phyloP scores from a whole-genome alignment of 441 rosid genomes.

The Viola pubescens region DNA sequence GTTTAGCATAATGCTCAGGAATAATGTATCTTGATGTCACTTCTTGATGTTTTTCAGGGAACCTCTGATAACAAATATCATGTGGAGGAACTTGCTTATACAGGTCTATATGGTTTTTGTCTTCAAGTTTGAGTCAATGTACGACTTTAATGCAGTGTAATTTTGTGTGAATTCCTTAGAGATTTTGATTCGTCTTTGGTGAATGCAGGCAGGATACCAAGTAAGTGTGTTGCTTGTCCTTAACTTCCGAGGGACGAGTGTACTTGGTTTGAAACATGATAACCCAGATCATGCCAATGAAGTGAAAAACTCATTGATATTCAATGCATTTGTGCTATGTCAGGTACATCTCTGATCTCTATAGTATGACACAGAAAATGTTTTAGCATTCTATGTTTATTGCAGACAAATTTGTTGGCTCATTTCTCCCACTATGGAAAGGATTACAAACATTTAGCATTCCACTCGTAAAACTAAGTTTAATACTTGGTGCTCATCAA shows the following conservation, averaged over 20 bases:
- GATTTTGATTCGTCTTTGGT: conserved; percentile 3
- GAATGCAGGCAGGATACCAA: conserved; percentile 77
- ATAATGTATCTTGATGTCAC: background rate
- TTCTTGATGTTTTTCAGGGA: conserved; percentile 42
- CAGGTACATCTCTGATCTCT: conserved; percentile 45
- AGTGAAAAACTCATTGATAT: conserved; percentile 83
- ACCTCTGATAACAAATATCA: conserved; percentile 86
- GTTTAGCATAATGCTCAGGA: background rate
- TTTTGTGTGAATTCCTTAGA: background rate
- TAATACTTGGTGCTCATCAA: background rate
- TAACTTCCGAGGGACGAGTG: conserved; percentile 62
- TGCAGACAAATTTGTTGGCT: too few relatives aligned
- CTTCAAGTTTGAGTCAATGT: background rate
- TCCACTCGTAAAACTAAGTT: background rate
- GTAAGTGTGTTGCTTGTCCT: conserved; percentile 66
- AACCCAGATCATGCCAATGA: conserved; percentile 34
- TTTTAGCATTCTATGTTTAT: background rate
- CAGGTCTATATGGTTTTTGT: conserved; percentile 40
- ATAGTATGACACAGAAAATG: background rate
- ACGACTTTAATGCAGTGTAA: background rate
- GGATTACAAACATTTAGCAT: background rate
- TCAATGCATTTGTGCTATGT: conserved; percentile 87
- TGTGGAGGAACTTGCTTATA: conserved; percentile 94
- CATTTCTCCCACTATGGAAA: too few relatives aligned
- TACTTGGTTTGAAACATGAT: conserved; percentile 41